Evolutionary conservation across 495 filamentous ascomycete genomes (phyloP), one percentile per base, ranked within the genome.

Genomic region (Achaetomiella virescens): DNA sequence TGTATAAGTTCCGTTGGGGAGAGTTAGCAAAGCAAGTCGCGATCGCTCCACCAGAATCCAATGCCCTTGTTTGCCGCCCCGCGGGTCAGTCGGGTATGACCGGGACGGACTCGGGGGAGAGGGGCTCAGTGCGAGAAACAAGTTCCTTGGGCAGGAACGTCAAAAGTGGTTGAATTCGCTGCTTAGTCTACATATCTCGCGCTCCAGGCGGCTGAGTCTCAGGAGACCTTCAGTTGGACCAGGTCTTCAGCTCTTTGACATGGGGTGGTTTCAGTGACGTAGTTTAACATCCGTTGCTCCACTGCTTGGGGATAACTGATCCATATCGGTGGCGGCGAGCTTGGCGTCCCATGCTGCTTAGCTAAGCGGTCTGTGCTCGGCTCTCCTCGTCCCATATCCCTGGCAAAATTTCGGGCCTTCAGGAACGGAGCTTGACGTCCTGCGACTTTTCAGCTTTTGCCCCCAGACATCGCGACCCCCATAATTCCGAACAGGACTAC

Each of bases 401-500:
- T 49, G 57, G 57, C 48, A 60, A 56, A 60, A 47, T 56, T 43
- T 52, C 58, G 58, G 58, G 44, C 24, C 22, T 59, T 37, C 36
- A 48, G 45, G 15, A 27, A 38, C 44, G 24, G 58, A 61, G 61
- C 48, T 63, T 54, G 49, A 52, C 37, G 41, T 47, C 51, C 9
- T 60, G 54, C 61, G 62, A 46, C 55, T 64, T 63, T 61, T 66
- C 45, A 48, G 27, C 44, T 49, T 22, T 46, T 38, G 37, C 33
- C 37, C 55, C 48, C 45, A 55, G 44, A 24, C 48, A 49, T 20
- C 61, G 54, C 42, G 47, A 58, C 64, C 49, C 50, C 61, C 63
- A 57, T 15, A 57, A 54, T 43, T 57, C 60, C 64, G 61, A 60
- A 61, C 55, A 61, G 46, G 64, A 66, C 63, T 62, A 69, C 66